phyloP scores from a whole-genome alignment of 1,284 basidiomycete genomes.

The Fomitopsis schrenkii region DNA sequence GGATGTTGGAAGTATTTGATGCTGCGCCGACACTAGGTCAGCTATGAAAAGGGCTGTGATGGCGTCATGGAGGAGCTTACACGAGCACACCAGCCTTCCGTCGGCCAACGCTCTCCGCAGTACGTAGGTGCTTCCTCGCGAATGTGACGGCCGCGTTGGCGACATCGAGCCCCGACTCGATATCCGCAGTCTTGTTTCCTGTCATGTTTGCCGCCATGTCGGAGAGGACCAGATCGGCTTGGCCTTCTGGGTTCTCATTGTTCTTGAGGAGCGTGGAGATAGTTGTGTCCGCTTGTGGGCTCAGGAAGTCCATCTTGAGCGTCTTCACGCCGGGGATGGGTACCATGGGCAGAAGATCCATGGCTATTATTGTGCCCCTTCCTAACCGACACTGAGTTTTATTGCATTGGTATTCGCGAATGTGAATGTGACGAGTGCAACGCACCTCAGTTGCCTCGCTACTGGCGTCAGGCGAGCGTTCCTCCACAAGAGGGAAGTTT shows the following conservation, averaged over 20 bases:
- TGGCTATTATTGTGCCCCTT: constrained; percentile 60
- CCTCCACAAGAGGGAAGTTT: constrained; percentile 1
- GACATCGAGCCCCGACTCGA: constrained; percentile 57
- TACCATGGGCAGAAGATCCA: constrained; percentile 69
- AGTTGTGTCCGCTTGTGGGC: constrained; percentile 41
- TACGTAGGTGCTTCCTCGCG: constrained; percentile 45
- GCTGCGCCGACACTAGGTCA: constrained; percentile 30
- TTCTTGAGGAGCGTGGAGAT: constrained; percentile 43
- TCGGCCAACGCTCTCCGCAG: constrained; percentile 38
- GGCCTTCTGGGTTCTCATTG: constrained; percentile 30
- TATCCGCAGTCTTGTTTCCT: constrained; percentile 58
- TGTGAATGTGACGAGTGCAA: neutral
- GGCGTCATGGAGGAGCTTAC: constrained; percentile 39
- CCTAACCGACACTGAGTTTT: constrained; percentile 18
- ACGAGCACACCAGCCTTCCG: constrained; percentile 56
- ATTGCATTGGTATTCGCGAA: neutral
- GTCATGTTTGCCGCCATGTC: constrained; percentile 77
- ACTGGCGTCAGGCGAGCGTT: neutral
- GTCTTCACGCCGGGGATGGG: constrained; percentile 66
- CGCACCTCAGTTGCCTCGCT: neutral
- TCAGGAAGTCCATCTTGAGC: constrained; percentile 76
- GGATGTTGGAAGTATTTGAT: constrained; percentile 76
- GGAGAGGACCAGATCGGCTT: constrained; percentile 69
- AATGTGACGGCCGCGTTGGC: constrained; percentile 64
- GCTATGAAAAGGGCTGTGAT: constrained; percentile 4